Evolutionary conservation across 306 rosid species (phyloP).

Genomic region (Dalbergia oliveri): DNA sequence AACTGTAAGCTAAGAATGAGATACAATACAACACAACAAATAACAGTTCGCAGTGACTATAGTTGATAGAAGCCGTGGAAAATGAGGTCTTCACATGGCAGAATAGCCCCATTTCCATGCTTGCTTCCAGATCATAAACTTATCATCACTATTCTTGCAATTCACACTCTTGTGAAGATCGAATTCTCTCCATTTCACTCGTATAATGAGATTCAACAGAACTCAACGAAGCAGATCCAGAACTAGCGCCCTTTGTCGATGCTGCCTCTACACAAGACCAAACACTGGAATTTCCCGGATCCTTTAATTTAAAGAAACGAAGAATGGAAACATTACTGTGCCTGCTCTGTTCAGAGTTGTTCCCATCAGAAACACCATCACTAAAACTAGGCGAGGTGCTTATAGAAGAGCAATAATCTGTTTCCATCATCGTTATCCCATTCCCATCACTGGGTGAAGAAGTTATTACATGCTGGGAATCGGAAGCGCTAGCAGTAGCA

Average conservation of each 20-base stretch:
- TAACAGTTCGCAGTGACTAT: neutral
- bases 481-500: constrained; percentile 20
- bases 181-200: constrained; percentile 46
- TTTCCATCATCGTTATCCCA: constrained; percentile 50
- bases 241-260: constrained; percentile 30
- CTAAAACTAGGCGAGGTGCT: constrained; percentile 1
- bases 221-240: constrained; percentile 47
- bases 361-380: constrained; percentile 32
- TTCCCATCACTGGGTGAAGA: constrained; percentile 31
- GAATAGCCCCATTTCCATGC: neutral
- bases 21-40: constrained; percentile 40
- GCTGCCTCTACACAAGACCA: constrained; percentile 44
- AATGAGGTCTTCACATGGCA: neutral
- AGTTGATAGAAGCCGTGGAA: constrained; percentile 7
- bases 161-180: constrained; percentile 37
- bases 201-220: constrained; percentile 43
- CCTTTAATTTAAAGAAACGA: constrained; percentile 64
- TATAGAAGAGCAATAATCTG: constrained; percentile 53
- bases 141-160: constrained; percentile 23
- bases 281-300: constrained; percentile 17
- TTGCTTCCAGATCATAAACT: neutral
- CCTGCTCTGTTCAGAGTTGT: constrained; percentile 28
- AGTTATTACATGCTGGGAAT: constrained; percentile 30
- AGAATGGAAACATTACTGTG: constrained; percentile 56
- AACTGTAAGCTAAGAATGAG: constrained; percentile 1